phyloP scores from a whole-genome alignment of 2,329 filamentous ascomycete genomes.

The Thelonectria blattea region DNA sequence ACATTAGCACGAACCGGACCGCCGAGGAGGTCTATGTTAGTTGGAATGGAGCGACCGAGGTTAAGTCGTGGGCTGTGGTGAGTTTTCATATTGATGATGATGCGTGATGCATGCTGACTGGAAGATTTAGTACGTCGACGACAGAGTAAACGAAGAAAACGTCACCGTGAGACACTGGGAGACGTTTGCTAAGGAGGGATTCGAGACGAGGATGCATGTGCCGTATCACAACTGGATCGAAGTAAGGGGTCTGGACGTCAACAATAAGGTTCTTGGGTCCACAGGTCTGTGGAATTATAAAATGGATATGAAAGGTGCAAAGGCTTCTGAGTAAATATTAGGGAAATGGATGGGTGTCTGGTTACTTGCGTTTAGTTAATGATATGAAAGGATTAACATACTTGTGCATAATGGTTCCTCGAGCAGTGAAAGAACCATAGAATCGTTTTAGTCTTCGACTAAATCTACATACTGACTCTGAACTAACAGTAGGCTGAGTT shows the following conservation, averaged over 20 bases:
- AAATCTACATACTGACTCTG: too few relatives aligned
- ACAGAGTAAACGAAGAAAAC: background rate
- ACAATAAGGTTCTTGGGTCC: constrained; percentile 2
- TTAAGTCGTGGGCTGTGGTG: constrained; percentile 17
- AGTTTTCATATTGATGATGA: constrained; percentile 1
- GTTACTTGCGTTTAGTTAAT: too few relatives aligned
- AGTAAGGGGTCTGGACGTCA: background rate
- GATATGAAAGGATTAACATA: too few relatives aligned
- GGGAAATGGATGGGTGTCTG: too few relatives aligned
- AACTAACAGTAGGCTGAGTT: too few relatives aligned
- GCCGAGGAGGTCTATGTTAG: constrained; percentile 5
- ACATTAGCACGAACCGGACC: constrained; percentile 8
- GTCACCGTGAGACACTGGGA: background rate
- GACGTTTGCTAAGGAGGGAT: constrained; percentile 9
- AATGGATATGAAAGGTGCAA: background rate
- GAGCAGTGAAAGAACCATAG: too few relatives aligned
- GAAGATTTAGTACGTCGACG: constrained; percentile 5
- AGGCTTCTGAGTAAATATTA: too few relatives aligned
- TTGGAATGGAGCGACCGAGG: constrained; percentile 20
- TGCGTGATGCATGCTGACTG: background rate
- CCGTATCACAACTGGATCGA: constrained; percentile 5
- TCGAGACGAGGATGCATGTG: constrained; percentile 10
- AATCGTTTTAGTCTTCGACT: too few relatives aligned
- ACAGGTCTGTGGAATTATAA: constrained; percentile 15
- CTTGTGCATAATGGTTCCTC: too few relatives aligned